Percentiles rank a stretch among this genome's conserved stretches.
Evolutionary conservation across 2,329 filamentous ascomycete species (phyloP).

Genomic region (Aspergillus eucalypticola): DNA sequence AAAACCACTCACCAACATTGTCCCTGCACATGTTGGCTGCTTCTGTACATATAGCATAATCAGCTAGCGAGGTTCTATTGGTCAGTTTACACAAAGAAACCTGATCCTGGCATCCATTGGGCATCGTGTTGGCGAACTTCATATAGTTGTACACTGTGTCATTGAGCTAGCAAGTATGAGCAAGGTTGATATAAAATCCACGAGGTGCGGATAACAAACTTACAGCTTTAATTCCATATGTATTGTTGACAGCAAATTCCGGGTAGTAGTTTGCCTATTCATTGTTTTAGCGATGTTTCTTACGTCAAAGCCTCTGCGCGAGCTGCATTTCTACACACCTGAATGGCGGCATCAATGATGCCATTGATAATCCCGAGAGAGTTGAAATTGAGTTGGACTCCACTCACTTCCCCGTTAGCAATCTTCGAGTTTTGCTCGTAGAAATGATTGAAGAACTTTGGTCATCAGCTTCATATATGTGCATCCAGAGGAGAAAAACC

Average conservation of each 20-base stretch:
- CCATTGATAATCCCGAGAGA: conserved; percentile 59
- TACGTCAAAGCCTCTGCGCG: not conserved
- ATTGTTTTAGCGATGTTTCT: not conserved
- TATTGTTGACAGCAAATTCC: conserved; percentile 57
- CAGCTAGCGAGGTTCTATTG: conserved; percentile 59
- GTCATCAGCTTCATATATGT: conserved; percentile 15
- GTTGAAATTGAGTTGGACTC: conserved; percentile 56
- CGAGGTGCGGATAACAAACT: conserved; percentile 4
- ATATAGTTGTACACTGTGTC: conserved; percentile 61
- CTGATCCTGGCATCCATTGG: conserved; percentile 61
- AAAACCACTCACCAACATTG: conserved; percentile 48
- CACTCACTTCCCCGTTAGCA: conserved; percentile 49
- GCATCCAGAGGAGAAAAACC: conserved; percentile 11
- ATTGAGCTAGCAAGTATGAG: conserved; percentile 44
- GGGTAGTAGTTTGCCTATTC: conserved; percentile 47
- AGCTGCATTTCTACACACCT: conserved; percentile 27
- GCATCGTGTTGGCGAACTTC: conserved; percentile 61
- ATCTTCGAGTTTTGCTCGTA: conserved; percentile 59
- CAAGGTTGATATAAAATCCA: not conserved
- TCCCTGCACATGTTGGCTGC: conserved; percentile 58
- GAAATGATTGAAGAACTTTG: conserved; percentile 59
- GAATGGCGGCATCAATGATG: conserved; percentile 56
- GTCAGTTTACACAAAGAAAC: conserved; percentile 65
- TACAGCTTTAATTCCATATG: conserved; percentile 53
- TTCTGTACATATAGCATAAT: conserved; percentile 53